These are phyloP conservation scores for Exophiala sp. DNA, from an alignment of 2,329 filamentous ascomycete species.

Conservation along the genomic window DNA sequence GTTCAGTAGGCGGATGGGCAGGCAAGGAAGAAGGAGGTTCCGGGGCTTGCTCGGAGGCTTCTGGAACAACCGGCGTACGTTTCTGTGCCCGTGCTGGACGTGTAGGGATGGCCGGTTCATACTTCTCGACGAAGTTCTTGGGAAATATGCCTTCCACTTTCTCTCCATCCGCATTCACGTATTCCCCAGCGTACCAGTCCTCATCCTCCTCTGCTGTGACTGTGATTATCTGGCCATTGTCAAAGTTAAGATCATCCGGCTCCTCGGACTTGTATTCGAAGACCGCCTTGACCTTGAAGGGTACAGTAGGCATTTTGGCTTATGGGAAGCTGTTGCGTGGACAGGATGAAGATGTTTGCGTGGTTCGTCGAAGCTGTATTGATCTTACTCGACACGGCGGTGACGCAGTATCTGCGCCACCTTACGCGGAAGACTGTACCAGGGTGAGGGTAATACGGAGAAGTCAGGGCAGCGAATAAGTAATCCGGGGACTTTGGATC, in stretches of 20 bases:
- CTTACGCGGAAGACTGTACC: slow-evolving; percentile 13
- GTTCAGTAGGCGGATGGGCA: slow-evolving; percentile 25
- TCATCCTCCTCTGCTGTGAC: slow-evolving; percentile 87
- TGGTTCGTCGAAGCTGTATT: slow-evolving; percentile 9
- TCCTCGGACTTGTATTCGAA: slow-evolving; percentile 91
- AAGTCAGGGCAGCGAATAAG: neutral
- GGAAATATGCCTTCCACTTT: slow-evolving; percentile 89
- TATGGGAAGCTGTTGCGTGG: slow-evolving; percentile 3
- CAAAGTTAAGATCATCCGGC: slow-evolving; percentile 89
- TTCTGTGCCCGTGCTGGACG: slow-evolving; percentile 63
- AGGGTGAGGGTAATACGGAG: slow-evolving; percentile 16
- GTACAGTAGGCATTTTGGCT: slow-evolving; percentile 59
- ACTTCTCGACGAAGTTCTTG: slow-evolving; percentile 94
- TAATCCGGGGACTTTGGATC: slow-evolving; percentile 3
- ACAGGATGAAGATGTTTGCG: slow-evolving; percentile 31
- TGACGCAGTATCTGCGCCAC: slow-evolving; percentile 26
- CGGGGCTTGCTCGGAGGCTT: slow-evolving; percentile 37
- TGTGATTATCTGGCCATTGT: slow-evolving; percentile 79
- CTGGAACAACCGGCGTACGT: slow-evolving; percentile 57
- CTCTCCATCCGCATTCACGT: slow-evolving; percentile 66
- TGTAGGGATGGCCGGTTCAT: slow-evolving; percentile 83
- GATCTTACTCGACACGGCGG: slow-evolving; percentile 22
- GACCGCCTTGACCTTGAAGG: slow-evolving; percentile 91
- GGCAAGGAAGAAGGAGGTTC: slow-evolving; percentile 30
- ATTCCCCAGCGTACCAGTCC: slow-evolving; percentile 64